A percentile compares a stretch with the other conserved stretches of the same genome.
These are phyloP conservation scores for Talaromyces sp. DNA, from an alignment of 2,329 filamentous ascomycete species.

Conservation along the genomic window DNA sequence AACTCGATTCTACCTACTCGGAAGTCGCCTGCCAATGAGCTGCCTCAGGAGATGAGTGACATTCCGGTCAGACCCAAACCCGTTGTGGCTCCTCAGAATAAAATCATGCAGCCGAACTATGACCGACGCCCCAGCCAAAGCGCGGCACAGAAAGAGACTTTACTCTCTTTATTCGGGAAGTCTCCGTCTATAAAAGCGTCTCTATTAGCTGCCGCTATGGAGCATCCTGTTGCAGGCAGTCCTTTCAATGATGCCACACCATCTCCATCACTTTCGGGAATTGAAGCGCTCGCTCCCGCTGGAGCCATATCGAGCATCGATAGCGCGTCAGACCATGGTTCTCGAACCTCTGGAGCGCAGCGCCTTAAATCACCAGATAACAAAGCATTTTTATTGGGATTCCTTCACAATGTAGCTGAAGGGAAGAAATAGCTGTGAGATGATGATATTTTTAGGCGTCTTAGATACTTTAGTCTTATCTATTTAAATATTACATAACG, in stretches of 20 bases:
- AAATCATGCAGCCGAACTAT: constrained; percentile 28
- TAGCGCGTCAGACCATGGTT: constrained; percentile 12
- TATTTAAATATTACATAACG: neutral
- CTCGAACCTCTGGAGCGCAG: constrained; percentile 13
- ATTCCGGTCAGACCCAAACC: constrained; percentile 20
- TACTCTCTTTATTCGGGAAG: constrained; percentile 65
- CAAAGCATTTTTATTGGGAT: constrained; percentile 73
- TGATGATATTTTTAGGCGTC: constrained; percentile 2
- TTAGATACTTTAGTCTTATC: neutral
- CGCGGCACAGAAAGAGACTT: constrained; percentile 47
- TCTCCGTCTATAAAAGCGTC: constrained; percentile 30
- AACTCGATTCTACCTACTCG: constrained; percentile 32
- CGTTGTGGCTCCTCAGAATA: constrained; percentile 20
- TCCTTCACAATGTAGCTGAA: constrained; percentile 61
- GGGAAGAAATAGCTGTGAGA: constrained; percentile 28
- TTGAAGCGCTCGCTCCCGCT: constrained; percentile 10
- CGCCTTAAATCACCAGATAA: constrained; percentile 62
- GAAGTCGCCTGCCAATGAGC: constrained; percentile 27
- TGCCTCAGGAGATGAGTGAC: constrained; percentile 24
- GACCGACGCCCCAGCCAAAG: constrained; percentile 45
- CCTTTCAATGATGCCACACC: constrained; percentile 11
- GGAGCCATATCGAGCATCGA: constrained; percentile 9
- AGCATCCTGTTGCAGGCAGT: constrained; percentile 20
- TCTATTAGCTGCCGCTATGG: constrained; percentile 25
- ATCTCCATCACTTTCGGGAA: constrained; percentile 17